Percentiles rank a stretch among this genome's conserved stretches.
phyloP scores from a whole-genome alignment of 83 land plant genomes.

The Picea abies region DNA sequence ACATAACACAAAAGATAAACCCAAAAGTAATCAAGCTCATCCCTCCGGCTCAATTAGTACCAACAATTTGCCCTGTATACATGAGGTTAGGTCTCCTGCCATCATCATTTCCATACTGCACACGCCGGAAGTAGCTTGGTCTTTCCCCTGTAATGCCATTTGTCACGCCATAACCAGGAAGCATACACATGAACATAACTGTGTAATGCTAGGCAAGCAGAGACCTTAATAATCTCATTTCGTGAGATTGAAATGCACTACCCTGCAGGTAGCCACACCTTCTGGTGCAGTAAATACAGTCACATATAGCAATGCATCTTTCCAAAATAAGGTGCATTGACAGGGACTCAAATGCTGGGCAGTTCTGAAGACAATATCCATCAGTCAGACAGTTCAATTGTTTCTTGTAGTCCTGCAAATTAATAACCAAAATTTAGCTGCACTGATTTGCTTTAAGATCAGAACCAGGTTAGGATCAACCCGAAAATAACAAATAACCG shows the following conservation, averaged over 20 bases:
- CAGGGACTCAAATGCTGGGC: background rate
- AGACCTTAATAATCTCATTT: conserved; percentile 10
- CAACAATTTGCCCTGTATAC: conserved; percentile 10
- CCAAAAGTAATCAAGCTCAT: conserved; percentile 11
- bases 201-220: conserved; percentile 11
- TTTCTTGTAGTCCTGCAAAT: conserved; percentile 9
- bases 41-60: conserved; percentile 13
- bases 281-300: conserved; percentile 8
- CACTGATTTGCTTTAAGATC: background rate
- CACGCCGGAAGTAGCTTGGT: conserved; percentile 8
- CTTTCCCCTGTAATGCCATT: conserved; percentile 8
- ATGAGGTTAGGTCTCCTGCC: background rate
- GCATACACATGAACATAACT: conserved; percentile 17
- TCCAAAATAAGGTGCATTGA: conserved; percentile 1
- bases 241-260: background rate
- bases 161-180: conserved; percentile 8
- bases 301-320: background rate
- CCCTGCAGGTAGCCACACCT: background rate
- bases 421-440: background rate
- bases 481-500: background rate
- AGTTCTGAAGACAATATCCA: background rate
- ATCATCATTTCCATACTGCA: background rate
- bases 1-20: conserved; percentile 9
- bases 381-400: background rate
- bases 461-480: background rate